phyloP scores from a whole-genome alignment of 495 filamentous ascomycete species.

The Talaromyces liani region DNA sequence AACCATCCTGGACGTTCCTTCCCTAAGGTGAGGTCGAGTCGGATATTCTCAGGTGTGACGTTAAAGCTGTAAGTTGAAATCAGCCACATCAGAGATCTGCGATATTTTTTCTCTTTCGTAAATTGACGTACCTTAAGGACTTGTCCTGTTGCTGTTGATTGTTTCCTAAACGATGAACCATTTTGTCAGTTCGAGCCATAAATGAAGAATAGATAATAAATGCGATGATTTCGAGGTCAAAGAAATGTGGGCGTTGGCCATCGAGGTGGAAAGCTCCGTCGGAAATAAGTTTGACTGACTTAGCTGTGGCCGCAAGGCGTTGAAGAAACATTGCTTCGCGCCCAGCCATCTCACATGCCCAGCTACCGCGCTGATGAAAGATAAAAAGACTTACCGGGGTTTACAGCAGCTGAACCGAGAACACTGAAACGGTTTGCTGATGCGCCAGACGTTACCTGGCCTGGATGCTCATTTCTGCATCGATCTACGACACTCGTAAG shows the following conservation, averaged over 20 bases:
- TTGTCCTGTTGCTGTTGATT: constrained; percentile 8
- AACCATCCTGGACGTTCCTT: constrained; percentile 70
- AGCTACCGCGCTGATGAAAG: neutral
- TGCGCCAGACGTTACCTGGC: constrained; percentile 18
- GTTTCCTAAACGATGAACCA: neutral
- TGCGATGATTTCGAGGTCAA: neutral
- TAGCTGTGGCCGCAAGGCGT: neutral
- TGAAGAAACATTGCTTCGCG: neutral
- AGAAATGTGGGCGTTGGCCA: neutral
- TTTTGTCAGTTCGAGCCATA: neutral
- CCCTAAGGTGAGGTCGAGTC: constrained; percentile 48
- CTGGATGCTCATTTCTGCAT: constrained; percentile 51
- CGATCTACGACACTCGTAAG: constrained; percentile 26
- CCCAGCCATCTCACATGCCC: neutral
- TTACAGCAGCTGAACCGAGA: constrained; percentile 23
- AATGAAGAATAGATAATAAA: neutral
- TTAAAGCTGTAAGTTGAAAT: constrained; percentile 28
- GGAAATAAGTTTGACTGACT: neutral
- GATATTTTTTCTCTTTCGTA: neutral
- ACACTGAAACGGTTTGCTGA: constrained; percentile 38
- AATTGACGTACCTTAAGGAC: neutral
- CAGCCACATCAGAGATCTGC: neutral
- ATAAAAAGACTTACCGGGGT: constrained; percentile 26
- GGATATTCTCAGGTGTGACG: constrained; percentile 49
- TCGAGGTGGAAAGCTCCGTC: neutral